These are phyloP conservation scores for Leucosporidium creatinivorum DNA, from an alignment of 768 basidiomycete species.

Conservation along the genomic window DNA sequence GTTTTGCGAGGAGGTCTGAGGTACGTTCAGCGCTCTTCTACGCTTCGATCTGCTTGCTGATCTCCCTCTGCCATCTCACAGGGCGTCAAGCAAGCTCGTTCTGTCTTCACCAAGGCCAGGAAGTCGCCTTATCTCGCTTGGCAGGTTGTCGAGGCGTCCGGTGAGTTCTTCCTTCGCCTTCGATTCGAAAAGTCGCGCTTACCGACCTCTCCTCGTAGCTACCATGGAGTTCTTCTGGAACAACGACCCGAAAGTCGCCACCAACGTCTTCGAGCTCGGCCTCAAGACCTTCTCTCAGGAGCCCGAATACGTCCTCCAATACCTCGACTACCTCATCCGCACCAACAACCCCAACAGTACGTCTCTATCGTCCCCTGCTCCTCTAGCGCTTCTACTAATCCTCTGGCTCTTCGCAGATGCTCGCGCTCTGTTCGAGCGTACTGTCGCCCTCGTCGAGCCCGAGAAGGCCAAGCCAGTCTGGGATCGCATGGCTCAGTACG, in stretches of 20 bases:
- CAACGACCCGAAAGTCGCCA: conserved; percentile 68
- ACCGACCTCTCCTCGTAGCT: conserved; percentile 48
- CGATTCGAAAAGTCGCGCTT: background rate
- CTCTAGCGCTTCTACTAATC: background rate
- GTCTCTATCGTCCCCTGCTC: conserved; percentile 39
- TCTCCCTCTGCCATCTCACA: conserved; percentile 9
- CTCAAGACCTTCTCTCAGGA: conserved; percentile 77
- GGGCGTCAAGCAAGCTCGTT: conserved; percentile 69
- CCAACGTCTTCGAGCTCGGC: conserved; percentile 88
- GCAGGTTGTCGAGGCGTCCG: conserved; percentile 90
- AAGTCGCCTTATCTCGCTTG: conserved; percentile 56
- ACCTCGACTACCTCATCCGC: conserved; percentile 85
- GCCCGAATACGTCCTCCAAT: conserved; percentile 62
- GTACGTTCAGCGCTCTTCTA: conserved; percentile 36
- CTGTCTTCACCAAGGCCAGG: conserved; percentile 72
- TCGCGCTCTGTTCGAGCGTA: conserved; percentile 85
- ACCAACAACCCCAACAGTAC: conserved; percentile 92
- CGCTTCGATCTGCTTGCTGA: background rate
- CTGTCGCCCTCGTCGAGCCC: conserved; percentile 62
- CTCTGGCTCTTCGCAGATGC: conserved; percentile 57
- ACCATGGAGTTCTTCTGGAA: conserved; percentile 90
- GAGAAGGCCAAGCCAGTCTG: conserved; percentile 75
- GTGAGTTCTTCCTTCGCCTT: conserved; percentile 46
- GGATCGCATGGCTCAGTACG: conserved; percentile 93
- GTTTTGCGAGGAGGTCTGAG: conserved; percentile 79